phyloP scores from a whole-genome alignment of 306 rosid genomes.

The Senna tora region DNA sequence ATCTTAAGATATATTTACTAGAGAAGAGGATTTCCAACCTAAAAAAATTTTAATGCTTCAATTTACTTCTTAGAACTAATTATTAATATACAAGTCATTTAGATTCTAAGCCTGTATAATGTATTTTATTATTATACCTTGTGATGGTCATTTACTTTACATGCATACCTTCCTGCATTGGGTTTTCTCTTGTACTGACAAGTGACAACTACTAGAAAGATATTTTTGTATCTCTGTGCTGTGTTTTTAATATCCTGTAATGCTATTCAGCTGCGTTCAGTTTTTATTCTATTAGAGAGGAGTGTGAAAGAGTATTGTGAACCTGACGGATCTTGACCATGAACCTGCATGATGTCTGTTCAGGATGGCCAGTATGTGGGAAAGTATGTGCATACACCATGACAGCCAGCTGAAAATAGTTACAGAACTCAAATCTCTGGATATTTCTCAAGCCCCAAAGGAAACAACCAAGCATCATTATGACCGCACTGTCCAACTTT shows the following conservation, averaged over 20 bases:
- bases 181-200: background rate
- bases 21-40: background rate
- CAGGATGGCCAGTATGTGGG: slow-evolving; percentile 27
- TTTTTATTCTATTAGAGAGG: too few relatives aligned
- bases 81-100: background rate
- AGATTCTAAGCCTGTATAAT: background rate
- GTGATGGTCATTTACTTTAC: background rate
- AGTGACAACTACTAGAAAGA: background rate
- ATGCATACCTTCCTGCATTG: background rate
- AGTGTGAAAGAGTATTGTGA: too few relatives aligned
- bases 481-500: slow-evolving; percentile 18
- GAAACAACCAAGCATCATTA: slow-evolving; percentile 26
- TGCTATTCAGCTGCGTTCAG: too few relatives aligned
- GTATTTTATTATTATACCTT: background rate
- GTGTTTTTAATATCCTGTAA: too few relatives aligned
- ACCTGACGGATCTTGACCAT: too few relatives aligned
- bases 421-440: slow-evolving; percentile 7
- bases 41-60: background rate
- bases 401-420: slow-evolving; percentile 28
- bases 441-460: slow-evolving; percentile 25
- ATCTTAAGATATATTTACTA: background rate
- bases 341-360: background rate
- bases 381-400: slow-evolving; percentile 1
- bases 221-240: too few relatives aligned
- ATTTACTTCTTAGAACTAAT: background rate